These are phyloP conservation scores for Batkoa obscura DNA, from an alignment of 371 early-diverging fungal genomes.

Conservation along the genomic window DNA sequence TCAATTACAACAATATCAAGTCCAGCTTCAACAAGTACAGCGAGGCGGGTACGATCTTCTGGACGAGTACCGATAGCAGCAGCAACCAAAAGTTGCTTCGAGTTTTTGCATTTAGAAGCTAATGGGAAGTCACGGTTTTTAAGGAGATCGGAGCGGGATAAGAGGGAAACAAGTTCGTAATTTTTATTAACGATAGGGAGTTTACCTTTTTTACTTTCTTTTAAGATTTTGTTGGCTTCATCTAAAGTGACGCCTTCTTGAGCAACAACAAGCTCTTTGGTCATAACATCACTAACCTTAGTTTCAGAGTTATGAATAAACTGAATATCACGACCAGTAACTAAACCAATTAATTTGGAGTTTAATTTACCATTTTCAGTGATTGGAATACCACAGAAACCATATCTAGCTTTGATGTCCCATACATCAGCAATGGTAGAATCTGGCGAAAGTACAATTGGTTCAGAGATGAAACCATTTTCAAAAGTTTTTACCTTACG, in stretches of 20 bases:
- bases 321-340: constrained; percentile 89
- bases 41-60: constrained; percentile 69
- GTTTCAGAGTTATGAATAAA: constrained; percentile 49
- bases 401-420: constrained; percentile 62
- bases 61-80: constrained; percentile 88
- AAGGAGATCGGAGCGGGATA: constrained; percentile 84
- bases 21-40: constrained; percentile 75
- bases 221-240: constrained; percentile 79
- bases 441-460: constrained; percentile 63
- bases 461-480: constrained; percentile 94
- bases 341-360: constrained; percentile 85
- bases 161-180: constrained; percentile 70
- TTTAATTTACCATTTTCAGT: constrained; percentile 77
- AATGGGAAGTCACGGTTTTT: constrained; percentile 89
- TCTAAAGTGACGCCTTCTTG: constrained; percentile 64
- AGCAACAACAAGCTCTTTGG: constrained; percentile 71
- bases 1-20: constrained; percentile 87
- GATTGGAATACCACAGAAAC: constrained; percentile 93
- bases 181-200: constrained; percentile 77
- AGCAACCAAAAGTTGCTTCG: constrained; percentile 82
- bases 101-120: constrained; percentile 60
- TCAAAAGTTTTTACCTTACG: constrained; percentile 94
- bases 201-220: constrained; percentile 86
- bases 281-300: constrained; percentile 62
- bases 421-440: constrained; percentile 76